Base-by-base conservation (phyloP, 202 grass and related monocot species). In the Elaeis oleifera region DNA sequence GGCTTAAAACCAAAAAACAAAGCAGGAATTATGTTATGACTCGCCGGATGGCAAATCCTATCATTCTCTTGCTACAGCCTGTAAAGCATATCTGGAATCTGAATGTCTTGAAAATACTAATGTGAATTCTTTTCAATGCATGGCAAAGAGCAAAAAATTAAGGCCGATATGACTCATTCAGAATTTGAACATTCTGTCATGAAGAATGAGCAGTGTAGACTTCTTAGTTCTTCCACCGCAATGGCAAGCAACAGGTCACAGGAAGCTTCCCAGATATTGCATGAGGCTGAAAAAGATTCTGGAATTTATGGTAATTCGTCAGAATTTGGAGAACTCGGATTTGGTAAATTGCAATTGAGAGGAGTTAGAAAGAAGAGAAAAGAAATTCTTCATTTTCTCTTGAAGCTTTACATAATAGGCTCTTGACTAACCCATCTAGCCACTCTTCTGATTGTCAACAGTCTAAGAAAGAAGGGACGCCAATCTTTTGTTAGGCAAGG, bases 1-100 rank as follows among this genome's bases (percentile, higher is more conserved):
- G 60, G 23, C 64, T 56, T 48, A 74, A 73, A 59, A 5, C 49
- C 28, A 51, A 71, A 25, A 71, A 48, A 68, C 6, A 51, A 81
- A 68, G 24, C 76, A 14, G 3, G 75, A 73, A 54, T 50, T 61
- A n/a, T 5, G 60, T 21, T 95, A 83, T 69, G 4, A 11, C 22
- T 49, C 76, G 25, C 89, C 89, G 59, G 49, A 67, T 60, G 85
- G 81, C 56, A 85, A 75, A 22, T 72, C 58, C 64, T 95, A 83
- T 44, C 23, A n/a, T 31, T 85, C 79, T 85, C 76, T 95, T 51
- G 13, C 78, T 36, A 56, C 64, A 72, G 89, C 85, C 63, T 85
- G 85, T 56, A 76, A 78, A 71, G 79, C 52, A 50, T 84, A 75
- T 64, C 54, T 82, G 57, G 59, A 68, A 59, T 36, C 79, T 51